Evolutionary conservation across 2,329 filamentous ascomycete species (phyloP), one percentile per base, ranked within the genome.

Genomic region (Pseudogymnoascus sp.): DNA sequence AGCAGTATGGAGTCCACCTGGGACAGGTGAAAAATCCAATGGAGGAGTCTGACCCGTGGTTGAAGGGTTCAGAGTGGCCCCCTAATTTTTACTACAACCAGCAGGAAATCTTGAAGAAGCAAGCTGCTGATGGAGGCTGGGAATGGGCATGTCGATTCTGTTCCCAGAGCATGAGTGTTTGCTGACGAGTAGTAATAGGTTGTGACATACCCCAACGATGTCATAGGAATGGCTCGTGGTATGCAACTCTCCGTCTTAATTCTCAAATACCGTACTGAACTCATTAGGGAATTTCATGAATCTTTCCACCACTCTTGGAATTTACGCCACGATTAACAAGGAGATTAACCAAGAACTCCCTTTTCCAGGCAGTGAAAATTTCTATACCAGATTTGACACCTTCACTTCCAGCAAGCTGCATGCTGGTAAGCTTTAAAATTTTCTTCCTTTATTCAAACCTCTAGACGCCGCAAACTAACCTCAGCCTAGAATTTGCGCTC

Each of bases 1-100:
- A 83, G 67, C 80, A 84, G 62, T 83, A 83, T 67, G 79, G 80
- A 23, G 78, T 83, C 2, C 81, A 83, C 65, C 74, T 82, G 1
- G 79, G 80, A 8, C 73, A 72, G 9, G 70, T 74, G 13, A 82
- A 81, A 65, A 76, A 77, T 65, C 80, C 80, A 1, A 76, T 82
- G 73, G 67, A 74, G 10, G 80, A 83, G 68, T 71, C 74, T 13
- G 79, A 81, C 63, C 76, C 76, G 1, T 78, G 76, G 75, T 71
- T 81, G 3, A 74, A 75, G 8, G 71, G 73, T 17, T 1, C 47
- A 11, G 11, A 67, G 71, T 33, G 76, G 76, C 3, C 75, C 15
- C 47, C 76, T 2, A 83, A 80, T 70, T 83, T 83, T 69, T 83
- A 83, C 69, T 82, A 82, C 68, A 69, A 73, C 36, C 80, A 82